phyloP scores from a whole-genome alignment of 768 basidiomycete species.

The Kwoniella europaea region DNA sequence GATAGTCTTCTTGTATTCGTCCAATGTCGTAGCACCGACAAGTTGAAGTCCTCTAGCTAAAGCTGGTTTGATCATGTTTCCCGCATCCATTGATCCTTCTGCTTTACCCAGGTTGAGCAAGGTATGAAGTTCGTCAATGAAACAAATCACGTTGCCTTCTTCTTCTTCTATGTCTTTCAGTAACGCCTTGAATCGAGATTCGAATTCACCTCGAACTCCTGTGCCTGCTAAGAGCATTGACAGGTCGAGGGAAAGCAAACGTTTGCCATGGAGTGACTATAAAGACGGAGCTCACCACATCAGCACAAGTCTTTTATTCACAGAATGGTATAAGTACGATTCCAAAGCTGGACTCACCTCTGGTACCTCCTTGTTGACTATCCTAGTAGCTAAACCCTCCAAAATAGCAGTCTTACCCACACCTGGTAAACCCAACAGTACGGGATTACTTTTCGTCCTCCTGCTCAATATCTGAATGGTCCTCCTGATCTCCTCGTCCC shows the following conservation, averaged over 20 bases:
- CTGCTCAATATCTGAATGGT: conserved; percentile 90
- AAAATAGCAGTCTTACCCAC: conserved; percentile 92
- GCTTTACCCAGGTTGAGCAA: conserved; percentile 77
- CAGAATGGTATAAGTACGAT: not conserved
- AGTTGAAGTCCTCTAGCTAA: conserved; percentile 84
- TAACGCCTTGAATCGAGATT: conserved; percentile 89
- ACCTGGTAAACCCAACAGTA: conserved; percentile 74
- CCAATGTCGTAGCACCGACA: conserved; percentile 88
- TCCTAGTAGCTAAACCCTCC: conserved; percentile 84
- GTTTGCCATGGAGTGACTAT: conserved; percentile 81
- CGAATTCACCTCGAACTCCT: conserved; percentile 88
- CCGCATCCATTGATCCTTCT: conserved; percentile 89
- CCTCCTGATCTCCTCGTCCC: conserved; percentile 73
- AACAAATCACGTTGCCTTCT: conserved; percentile 79
- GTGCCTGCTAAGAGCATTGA: conserved; percentile 85
- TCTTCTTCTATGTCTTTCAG: conserved; percentile 84
- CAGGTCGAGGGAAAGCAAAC: conserved; percentile 85
- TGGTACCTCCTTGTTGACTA: conserved; percentile 86
- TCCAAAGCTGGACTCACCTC: conserved; percentile 65
- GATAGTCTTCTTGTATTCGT: conserved; percentile 89
- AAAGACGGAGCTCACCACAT: not conserved
- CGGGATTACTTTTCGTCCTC: conserved; percentile 89
- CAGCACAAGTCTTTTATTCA: not conserved
- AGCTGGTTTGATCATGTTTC: conserved; percentile 87
- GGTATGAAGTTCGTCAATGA: conserved; percentile 84